Evolutionary conservation across 805 yeast species (phyloP).

Genomic region (Zygosaccharomyces pseudorouxii): DNA sequence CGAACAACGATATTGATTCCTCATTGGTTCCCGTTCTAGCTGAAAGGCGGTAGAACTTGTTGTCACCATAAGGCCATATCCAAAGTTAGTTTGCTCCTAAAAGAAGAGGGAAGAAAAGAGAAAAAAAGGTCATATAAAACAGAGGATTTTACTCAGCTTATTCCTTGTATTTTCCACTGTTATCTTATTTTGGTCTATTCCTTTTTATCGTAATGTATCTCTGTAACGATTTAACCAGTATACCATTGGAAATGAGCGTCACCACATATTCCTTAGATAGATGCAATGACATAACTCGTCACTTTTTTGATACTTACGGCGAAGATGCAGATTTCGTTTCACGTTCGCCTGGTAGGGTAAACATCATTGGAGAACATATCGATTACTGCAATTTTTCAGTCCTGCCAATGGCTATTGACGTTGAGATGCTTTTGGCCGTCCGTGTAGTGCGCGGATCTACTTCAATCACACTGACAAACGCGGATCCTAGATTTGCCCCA

Average conservation of each 20-base stretch:
- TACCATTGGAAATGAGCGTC: background rate
- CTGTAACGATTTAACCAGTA: slow-evolving; percentile 1
- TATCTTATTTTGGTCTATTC: background rate
- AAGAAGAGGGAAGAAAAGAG: no score
- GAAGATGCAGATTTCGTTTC: slow-evolving; percentile 41
- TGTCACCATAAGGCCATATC: no score
- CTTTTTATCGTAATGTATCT: background rate
- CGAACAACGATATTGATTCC: no score
- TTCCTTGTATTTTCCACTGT: background rate
- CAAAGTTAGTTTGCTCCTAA: no score
- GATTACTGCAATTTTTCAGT: slow-evolving; percentile 65
- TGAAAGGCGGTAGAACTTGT: no score
- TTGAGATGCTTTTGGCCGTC: slow-evolving; percentile 56
- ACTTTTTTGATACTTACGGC: slow-evolving; percentile 29
- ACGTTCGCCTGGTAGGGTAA: slow-evolving; percentile 73
- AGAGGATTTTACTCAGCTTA: background rate
- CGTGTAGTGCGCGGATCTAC: slow-evolving; percentile 23
- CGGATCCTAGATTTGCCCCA: slow-evolving; percentile 35
- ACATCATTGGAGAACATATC: slow-evolving; percentile 70
- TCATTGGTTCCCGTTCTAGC: no score
- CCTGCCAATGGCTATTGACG: slow-evolving; percentile 68
- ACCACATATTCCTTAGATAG: slow-evolving; percentile 1
- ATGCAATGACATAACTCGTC: slow-evolving; percentile 2
- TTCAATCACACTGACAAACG: slow-evolving; percentile 36
- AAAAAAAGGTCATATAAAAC: background rate